Evolutionary conservation across 1,284 basidiomycete species (phyloP).

Genomic region (Puccinia triticina): DNA sequence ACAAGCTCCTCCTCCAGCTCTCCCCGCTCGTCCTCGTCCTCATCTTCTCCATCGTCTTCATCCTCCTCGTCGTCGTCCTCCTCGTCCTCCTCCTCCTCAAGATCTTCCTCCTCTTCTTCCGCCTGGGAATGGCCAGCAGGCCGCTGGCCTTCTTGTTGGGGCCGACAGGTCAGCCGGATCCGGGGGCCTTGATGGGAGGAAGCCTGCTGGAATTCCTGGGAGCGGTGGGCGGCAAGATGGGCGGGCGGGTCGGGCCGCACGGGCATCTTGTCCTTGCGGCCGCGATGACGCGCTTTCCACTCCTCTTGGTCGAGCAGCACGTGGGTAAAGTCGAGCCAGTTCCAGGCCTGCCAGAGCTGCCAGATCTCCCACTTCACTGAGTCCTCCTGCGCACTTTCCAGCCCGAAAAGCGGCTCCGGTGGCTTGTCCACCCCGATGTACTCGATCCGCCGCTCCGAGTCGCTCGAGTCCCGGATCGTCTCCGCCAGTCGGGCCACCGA

Average conservation of each 20-base stretch:
- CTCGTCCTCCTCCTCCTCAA: slow-evolving; percentile 12
- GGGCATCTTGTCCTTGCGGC: slow-evolving; percentile 45
- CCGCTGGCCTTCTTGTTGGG: not conserved
- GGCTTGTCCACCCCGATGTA: slow-evolving; percentile 50
- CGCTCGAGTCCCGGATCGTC: slow-evolving; percentile 48
- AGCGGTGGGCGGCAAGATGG: not conserved
- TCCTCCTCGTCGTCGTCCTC: slow-evolving; percentile 42
- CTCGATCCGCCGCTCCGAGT: slow-evolving; percentile 38
- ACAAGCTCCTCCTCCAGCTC: slow-evolving; percentile 21
- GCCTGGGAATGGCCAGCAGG: not conserved
- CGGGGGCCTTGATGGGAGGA: not conserved
- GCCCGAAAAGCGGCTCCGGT: slow-evolving; percentile 12
- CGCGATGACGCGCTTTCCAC: slow-evolving; percentile 31
- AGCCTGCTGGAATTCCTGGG: not conserved
- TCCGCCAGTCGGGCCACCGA: slow-evolving; percentile 48
- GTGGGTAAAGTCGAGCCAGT: slow-evolving; percentile 50
- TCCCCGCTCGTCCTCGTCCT: slow-evolving; percentile 21
- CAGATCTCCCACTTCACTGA: slow-evolving; percentile 42
- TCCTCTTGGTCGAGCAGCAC: slow-evolving; percentile 40
- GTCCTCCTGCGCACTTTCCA: slow-evolving; percentile 30
- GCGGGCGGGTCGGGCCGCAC: not conserved
- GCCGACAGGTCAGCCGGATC: slow-evolving; percentile 30
- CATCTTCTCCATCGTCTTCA: slow-evolving; percentile 28
- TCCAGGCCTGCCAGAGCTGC: slow-evolving; percentile 50
- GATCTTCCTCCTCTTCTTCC: slow-evolving; percentile 11